These are phyloP conservation scores for Caryopteris hybrid DNA, from an alignment of 305 asterid species.

Conservation along the genomic window DNA sequence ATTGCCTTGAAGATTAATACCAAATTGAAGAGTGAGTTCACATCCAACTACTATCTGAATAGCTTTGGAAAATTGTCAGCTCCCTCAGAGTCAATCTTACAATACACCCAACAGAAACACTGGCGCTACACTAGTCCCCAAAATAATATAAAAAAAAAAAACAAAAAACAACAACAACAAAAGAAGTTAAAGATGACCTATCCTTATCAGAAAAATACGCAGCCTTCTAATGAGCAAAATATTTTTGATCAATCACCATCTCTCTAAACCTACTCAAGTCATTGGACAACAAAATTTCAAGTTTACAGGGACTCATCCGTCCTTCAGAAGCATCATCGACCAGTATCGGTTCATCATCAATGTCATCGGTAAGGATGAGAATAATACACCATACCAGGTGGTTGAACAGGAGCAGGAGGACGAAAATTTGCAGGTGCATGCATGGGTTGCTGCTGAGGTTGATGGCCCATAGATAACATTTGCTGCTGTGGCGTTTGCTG, in stretches of 20 bases:
- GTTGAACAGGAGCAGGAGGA: slow-evolving; percentile 46
- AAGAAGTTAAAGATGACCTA: too few species aligned
- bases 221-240: background rate
- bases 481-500: slow-evolving; percentile 52
- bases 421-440: slow-evolving; percentile 47
- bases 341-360: slow-evolving; percentile 34
- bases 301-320: background rate
- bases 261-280: slow-evolving; percentile 11
- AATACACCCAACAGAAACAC: slow-evolving; percentile 16
- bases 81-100: slow-evolving; percentile 26
- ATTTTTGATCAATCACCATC: background rate
- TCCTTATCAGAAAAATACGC: slow-evolving; percentile 10
- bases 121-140: slow-evolving; percentile 5
- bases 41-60: too few species aligned
- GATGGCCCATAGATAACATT: slow-evolving; percentile 34
- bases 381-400: slow-evolving; percentile 73
- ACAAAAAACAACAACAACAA: too few species aligned
- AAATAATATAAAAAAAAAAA: too few species aligned
- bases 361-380: slow-evolving; percentile 55
- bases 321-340: background rate
- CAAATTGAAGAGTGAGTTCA: too few species aligned
- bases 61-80: slow-evolving; percentile 22
- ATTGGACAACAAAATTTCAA: slow-evolving; percentile 27
- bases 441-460: slow-evolving; percentile 35
- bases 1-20: too few species aligned